Evolutionary conservation across 106 monocot species (phyloP), one percentile per base, ranked within the genome.

Genomic region (Platanthera zijinensis): DNA sequence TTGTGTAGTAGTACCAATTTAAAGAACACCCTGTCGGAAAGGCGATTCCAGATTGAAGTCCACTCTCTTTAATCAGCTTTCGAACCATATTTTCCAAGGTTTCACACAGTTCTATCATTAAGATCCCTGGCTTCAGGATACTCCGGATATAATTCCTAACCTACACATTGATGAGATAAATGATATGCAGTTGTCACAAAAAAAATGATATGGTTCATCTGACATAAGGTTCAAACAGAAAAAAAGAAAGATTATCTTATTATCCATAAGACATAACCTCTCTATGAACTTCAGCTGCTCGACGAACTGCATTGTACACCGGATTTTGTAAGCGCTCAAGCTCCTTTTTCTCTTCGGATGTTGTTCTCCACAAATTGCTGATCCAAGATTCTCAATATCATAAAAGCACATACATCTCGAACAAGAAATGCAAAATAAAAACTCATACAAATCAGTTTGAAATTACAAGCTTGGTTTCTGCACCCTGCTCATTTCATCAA

Each of bases 261-360:
- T 19, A 51, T 72, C 10, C 70, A 59, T 6, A 51, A 15, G 47
- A 2, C 57, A 70, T 47, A 77, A 89, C 89, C 85, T 89, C 85
- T 85, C 94, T 83, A 84, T 99, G 97, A 89, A 99, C 97, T 99
- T 99, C 97, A 69, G 97, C 91, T 77, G 97, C 97, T 69, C 86
- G 87, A 18, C 97, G 97, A 76, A 99, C 85, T 78, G 89, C 70
- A 88, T 87, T 92, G 51, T 99, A 99, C 48, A 94, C 90, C 10
- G 97, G 91, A 57, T 92, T 97, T 45, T 99, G 77, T 11, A 99
- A 76, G 48, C 97, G 94, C 59, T 99, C 97, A 45, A 99, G 75
- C 63, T 94, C 97, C 73, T 89, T 91, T 77, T 99, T 99, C 77
- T 99, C 97, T 84, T 94, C 94, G 78, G 94, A 92, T 51, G 91